phyloP scores from a whole-genome alignment of 352 stramenopile genomes.

The Phytophthora sansomeana region DNA sequence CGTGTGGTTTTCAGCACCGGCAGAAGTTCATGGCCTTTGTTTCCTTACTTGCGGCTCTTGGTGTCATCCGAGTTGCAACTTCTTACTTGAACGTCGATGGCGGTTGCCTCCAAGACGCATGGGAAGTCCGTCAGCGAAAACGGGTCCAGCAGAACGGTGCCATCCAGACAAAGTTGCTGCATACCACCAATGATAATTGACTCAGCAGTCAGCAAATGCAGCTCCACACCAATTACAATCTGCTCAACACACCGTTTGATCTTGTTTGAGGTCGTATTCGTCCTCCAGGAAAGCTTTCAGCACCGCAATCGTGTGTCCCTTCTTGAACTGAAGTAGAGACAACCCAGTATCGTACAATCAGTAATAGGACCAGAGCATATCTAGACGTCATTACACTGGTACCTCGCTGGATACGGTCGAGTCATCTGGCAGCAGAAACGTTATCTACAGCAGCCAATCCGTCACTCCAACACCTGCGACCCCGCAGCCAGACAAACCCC shows the following conservation, averaged over 20 bases:
- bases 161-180: constrained; percentile 55
- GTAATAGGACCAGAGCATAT: not conserved
- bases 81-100: constrained; percentile 57
- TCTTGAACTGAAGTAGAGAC: constrained; percentile 59
- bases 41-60: constrained; percentile 40
- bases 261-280: constrained; percentile 51
- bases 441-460: constrained; percentile 37
- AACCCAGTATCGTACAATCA: not conserved
- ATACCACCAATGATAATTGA: not conserved
- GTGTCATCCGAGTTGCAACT: constrained; percentile 12
- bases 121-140: constrained; percentile 75
- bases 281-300: constrained; percentile 69
- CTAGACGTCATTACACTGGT: not conserved
- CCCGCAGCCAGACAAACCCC: not conserved
- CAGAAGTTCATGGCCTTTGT: too few species aligned
- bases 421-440: constrained; percentile 65
- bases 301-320: constrained; percentile 67
- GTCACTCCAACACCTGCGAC: not conserved
- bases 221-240: not conserved
- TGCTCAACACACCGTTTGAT: constrained; percentile 38
- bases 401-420: constrained; percentile 56
- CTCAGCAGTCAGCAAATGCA: not conserved
- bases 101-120: constrained; percentile 37
- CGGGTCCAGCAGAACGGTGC: constrained; percentile 58
- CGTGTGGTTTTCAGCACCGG: too few species aligned